Base-by-base conservation (phyloP, 2,329 filamentous ascomycete species). In the Microcyclosporella mali region DNA sequence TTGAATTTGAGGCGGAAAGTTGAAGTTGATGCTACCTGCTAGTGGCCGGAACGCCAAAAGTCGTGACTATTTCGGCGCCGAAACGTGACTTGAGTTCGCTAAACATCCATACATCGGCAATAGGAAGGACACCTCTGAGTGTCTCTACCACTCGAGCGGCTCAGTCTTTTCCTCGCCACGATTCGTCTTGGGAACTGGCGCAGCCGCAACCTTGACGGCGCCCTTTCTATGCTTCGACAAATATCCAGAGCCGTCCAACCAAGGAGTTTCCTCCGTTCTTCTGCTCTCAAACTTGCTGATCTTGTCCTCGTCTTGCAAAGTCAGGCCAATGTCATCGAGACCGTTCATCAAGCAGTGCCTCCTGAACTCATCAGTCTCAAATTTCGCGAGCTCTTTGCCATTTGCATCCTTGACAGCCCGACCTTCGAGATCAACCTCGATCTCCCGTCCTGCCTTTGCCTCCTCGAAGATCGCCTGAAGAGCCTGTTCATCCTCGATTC, bases 321-420 rank as follows among this genome's bases (percentile, higher is more conserved):
- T 97, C 51, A 97, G 70, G 28, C 90, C 90, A 59, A 97, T 97
- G 57, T 97, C 92, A 63, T 97, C 90, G 8, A 97, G 79, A 0
- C 90, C 90, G 62, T 97, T 94, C 58, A 94, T 67, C 38, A 97
- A 71, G 67, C 90, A 97, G 70, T 97, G 88, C 70, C 94, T 94
- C 63, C 88, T 75, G 74, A 97, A 97, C 68, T 85, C 80, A 63
- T 97, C 90, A 4, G 95, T 85, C 1, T 95, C 84, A 60, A 97
- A 97, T 31, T 69, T 67, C 60, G 83, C 83, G 40, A 97, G 77
- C 54, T 79, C 78, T 49, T 80, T 81, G 52, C 90, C 90, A 14
- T 76, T 69, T 0, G 78, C 81, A 53, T 86, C 81, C 62, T 84
- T 87, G 70, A 97, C 83, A 39, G 81, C 70, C 70, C 95, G 89